A percentile compares a stretch with the other conserved stretches of the same genome.
Conservation (phyloP, 2,329 filamentous ascomycete species). For the Epichloe typhina region DNA sequence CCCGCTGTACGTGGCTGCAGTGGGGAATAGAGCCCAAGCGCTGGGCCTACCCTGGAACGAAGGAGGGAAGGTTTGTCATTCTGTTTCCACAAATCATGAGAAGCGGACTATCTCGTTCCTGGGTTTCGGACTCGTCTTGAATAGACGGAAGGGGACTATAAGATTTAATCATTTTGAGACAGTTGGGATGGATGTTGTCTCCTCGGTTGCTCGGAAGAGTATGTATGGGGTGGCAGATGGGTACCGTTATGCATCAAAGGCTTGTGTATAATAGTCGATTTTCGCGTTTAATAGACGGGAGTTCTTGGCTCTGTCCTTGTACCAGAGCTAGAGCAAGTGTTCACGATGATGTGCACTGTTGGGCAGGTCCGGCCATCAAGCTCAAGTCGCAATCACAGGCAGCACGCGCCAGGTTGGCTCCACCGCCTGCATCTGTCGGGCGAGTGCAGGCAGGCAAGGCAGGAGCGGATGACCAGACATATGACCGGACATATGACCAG, state of each 20-base stretch:
- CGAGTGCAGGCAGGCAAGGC: neutral
- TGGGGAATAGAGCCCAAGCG: slow-evolving; percentile 8
- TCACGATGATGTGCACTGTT: too few relatives aligned
- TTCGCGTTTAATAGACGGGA: slow-evolving; percentile 8
- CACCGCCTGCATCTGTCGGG: neutral
- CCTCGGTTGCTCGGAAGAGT: slow-evolving; percentile 11
- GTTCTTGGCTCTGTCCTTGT: neutral
- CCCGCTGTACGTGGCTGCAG: neutral
- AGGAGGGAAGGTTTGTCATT: neutral
- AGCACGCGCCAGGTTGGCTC: neutral
- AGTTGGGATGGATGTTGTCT: slow-evolving; percentile 1
- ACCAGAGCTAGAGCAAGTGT: too few relatives aligned
- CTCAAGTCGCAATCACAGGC: too few relatives aligned
- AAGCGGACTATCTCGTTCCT: neutral
- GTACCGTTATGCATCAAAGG: slow-evolving; percentile 10
- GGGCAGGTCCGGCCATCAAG: too few relatives aligned
- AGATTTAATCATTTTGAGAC: neutral
- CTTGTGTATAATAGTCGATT: slow-evolving; percentile 19
- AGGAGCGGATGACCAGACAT: neutral
- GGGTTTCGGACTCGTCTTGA: neutral
- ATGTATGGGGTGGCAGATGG: slow-evolving; percentile 13
- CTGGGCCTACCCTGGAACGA: slow-evolving; percentile 5
- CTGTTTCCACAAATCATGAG: neutral
- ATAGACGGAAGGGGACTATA: neutral
- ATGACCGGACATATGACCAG: neutral